phyloP scores from a whole-genome alignment of 2,329 filamentous ascomycete genomes.

The Diaporthe sp. region DNA sequence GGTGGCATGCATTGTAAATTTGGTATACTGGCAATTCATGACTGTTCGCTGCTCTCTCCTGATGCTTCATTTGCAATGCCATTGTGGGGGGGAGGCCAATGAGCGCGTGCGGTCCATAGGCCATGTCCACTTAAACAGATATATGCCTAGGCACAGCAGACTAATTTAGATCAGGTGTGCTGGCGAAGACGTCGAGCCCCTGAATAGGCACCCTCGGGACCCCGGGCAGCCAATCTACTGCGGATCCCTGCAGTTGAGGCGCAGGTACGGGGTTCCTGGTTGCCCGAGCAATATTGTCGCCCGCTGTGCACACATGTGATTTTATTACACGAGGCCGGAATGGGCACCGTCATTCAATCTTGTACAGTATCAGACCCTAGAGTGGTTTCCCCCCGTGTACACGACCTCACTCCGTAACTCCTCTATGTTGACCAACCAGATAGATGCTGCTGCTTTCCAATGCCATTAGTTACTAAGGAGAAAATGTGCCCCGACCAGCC shows the following conservation, averaged over 20 bases:
- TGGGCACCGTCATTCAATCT: not conserved
- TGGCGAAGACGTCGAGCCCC: conserved; percentile 4
- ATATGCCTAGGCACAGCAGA: not conserved
- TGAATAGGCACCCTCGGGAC: conserved; percentile 7
- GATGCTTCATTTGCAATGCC: conserved; percentile 16
- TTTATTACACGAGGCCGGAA: conserved; percentile 9
- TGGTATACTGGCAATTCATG: conserved; percentile 20
- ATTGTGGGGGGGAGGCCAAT: conserved; percentile 10
- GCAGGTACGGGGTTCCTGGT: conserved; percentile 18
- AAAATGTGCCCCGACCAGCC: not conserved
- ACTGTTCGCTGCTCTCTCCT: conserved; percentile 3
- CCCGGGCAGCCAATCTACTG: conserved; percentile 23
- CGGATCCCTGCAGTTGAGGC: conserved; percentile 14
- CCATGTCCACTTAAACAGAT: conserved; percentile 1
- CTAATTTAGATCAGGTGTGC: conserved; percentile 8
- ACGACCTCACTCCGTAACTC: conserved; percentile 26
- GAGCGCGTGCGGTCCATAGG: not conserved
- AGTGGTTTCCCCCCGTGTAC: conserved; percentile 15
- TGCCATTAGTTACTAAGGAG: conserved; percentile 32
- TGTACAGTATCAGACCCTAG: not conserved
- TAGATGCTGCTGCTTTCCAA: conserved; percentile 25
- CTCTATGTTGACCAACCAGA: conserved; percentile 14
- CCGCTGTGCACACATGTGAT: conserved; percentile 12
- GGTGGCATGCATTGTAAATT: conserved; percentile 19
- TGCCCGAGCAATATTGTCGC: conserved; percentile 9